Conservation (phyloP, 2,329 filamentous ascomycete genomes). For the Aspergillus ustus region DNA sequence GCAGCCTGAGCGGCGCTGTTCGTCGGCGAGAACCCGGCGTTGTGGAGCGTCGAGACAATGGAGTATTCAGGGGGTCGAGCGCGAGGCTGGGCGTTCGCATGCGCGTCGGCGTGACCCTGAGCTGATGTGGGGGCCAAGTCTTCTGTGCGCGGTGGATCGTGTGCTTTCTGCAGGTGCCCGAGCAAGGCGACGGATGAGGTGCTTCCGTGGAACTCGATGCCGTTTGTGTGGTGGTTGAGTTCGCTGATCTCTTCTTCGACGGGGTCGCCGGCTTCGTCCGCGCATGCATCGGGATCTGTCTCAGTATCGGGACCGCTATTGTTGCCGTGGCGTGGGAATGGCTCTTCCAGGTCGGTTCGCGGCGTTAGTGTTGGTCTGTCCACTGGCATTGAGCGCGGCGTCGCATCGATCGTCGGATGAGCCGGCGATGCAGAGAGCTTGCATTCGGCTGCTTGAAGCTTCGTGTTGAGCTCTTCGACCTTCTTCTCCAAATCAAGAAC, state of each 20-base stretch:
- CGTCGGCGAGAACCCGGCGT: constrained; percentile 48
- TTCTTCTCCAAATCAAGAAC: constrained; percentile 42
- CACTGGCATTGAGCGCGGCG: constrained; percentile 30
- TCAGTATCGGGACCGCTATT: neutral
- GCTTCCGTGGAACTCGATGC: constrained; percentile 55
- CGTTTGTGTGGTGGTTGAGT: constrained; percentile 52
- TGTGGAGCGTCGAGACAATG: constrained; percentile 53
- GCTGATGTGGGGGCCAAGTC: neutral
- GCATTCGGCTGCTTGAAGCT: constrained; percentile 30
- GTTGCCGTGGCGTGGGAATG: neutral
- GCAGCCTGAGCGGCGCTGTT: constrained; percentile 26
- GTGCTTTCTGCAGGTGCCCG: constrained; percentile 44
- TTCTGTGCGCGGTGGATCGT: constrained; percentile 7
- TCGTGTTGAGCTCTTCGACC: constrained; percentile 36
- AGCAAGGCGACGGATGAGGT: constrained; percentile 54
- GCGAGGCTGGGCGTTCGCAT: neutral
- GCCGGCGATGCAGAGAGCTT: constrained; percentile 21
- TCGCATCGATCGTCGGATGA: constrained; percentile 23
- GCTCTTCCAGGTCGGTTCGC: constrained; percentile 1
- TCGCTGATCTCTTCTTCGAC: constrained; percentile 48
- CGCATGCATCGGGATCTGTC: constrained; percentile 16
- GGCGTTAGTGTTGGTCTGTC: constrained; percentile 23
- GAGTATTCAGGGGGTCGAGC: constrained; percentile 37
- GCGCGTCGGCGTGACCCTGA: neutral
- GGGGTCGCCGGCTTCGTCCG: constrained; percentile 31